phyloP scores from a whole-genome alignment of 2,329 filamentous ascomycete genomes.

The Pseudogymnoascus sp. region DNA sequence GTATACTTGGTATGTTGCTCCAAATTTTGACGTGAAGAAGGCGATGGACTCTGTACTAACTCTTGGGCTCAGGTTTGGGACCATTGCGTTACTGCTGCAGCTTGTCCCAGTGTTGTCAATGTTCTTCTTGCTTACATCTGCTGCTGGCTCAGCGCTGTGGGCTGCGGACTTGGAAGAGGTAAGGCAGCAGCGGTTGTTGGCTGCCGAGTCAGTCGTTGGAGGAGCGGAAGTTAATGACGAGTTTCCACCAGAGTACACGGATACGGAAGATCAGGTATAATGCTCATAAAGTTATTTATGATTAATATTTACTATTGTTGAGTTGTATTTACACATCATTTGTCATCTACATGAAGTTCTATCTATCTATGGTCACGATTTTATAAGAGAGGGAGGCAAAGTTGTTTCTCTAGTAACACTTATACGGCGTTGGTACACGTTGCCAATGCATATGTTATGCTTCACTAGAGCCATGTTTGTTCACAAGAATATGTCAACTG shows the following conservation, averaged over 20 bases:
- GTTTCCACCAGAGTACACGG: slow-evolving; percentile 1
- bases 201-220: neutral
- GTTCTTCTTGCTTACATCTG: slow-evolving; percentile 84
- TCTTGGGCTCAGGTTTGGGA: slow-evolving; percentile 58
- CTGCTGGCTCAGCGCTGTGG: slow-evolving; percentile 81
- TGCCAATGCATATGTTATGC: neutral
- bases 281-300: neutral
- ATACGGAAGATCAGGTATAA: slow-evolving; percentile 2
- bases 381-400: neutral
- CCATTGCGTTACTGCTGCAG: slow-evolving; percentile 73
- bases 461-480: neutral
- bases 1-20: slow-evolving; percentile 62
- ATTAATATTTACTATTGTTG: neutral
- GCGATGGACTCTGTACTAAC: neutral
- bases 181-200: slow-evolving; percentile 12
- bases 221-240: neutral
- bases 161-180: slow-evolving; percentile 64
- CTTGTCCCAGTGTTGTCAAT: slow-evolving; percentile 88
- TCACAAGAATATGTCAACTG: neutral
- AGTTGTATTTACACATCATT: neutral
- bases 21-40: neutral
- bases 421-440: neutral
- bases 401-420: neutral
- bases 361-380: neutral
- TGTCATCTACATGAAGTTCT: neutral